These are phyloP conservation scores for Blastobotrys niveus DNA, from an alignment of 1,139 yeast genomes.

Conservation along the genomic window DNA sequence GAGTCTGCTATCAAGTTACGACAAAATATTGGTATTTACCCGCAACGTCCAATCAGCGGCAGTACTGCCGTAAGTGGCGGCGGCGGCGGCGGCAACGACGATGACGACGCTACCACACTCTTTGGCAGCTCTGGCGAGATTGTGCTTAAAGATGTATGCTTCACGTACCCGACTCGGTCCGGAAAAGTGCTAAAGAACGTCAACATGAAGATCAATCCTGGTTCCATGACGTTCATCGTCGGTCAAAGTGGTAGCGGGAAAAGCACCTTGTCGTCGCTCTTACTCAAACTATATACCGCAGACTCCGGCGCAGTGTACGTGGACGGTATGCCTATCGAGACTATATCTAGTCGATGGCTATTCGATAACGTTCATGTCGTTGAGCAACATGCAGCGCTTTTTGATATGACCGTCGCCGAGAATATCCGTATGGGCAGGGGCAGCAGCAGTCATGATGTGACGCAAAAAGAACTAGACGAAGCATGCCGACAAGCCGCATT, in stretches of 20 bases:
- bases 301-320: constrained; percentile 47
- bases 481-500: constrained; percentile 5
- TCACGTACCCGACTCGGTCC: constrained; percentile 56
- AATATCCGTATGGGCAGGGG: constrained; percentile 50
- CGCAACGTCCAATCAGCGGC: constrained; percentile 20
- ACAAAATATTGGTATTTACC: constrained; percentile 29
- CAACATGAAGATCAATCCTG: constrained; percentile 42
- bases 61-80: no score
- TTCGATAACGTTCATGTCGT: constrained; percentile 61
- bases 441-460: constrained; percentile 24
- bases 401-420: constrained; percentile 55
- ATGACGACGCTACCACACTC: no score
- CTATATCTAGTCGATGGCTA: constrained; percentile 49
- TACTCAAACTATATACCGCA: constrained; percentile 53
- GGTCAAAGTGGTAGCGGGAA: constrained; percentile 94
- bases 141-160: constrained; percentile 47
- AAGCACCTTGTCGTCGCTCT: constrained; percentile 64
- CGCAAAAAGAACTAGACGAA: background rate
- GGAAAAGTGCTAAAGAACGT: constrained; percentile 45
- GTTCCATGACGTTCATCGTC: constrained; percentile 54
- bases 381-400: constrained; percentile 63
- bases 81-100: no score
- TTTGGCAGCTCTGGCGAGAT: no score
- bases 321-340: constrained; percentile 46
- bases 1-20: constrained; percentile 16